Evolutionary conservation across 768 basidiomycete species (phyloP).

Genomic region (Lentinula lateritia): DNA sequence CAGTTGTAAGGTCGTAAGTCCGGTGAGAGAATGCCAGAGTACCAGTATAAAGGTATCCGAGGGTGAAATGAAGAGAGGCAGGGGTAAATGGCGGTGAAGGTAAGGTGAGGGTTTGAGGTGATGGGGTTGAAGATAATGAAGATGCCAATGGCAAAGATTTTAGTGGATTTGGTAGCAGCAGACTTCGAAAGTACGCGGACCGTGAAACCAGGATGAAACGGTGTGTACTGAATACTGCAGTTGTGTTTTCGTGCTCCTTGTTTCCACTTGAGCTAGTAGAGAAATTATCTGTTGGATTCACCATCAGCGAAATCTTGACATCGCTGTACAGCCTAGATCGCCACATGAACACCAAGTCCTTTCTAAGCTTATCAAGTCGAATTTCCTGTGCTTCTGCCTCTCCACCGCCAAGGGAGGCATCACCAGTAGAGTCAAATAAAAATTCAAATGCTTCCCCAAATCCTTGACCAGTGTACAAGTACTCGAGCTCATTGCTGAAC

Average conservation of each 20-base stretch:
- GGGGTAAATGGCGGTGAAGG: slow-evolving; percentile 95
- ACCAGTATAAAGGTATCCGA: slow-evolving; percentile 93
- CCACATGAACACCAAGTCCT: slow-evolving; percentile 79
- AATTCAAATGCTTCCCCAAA: slow-evolving; percentile 86
- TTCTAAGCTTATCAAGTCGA: slow-evolving; percentile 51
- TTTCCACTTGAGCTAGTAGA: neutral
- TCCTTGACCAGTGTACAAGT: slow-evolving; percentile 89
- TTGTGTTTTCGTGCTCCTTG: slow-evolving; percentile 60
- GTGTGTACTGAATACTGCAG: slow-evolving; percentile 86
- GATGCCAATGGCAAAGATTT: slow-evolving; percentile 38
- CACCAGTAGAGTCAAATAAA: slow-evolving; percentile 60
- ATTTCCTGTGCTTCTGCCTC: slow-evolving; percentile 36
- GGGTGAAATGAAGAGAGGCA: slow-evolving; percentile 87
- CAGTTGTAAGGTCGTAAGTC: slow-evolving; percentile 88
- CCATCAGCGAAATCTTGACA: slow-evolving; percentile 73
- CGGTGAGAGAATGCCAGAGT: slow-evolving; percentile 91
- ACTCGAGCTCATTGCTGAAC: slow-evolving; percentile 89
- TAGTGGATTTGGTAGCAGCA: slow-evolving; percentile 29
- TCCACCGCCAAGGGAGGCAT: slow-evolving; percentile 33
- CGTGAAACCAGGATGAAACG: slow-evolving; percentile 90
- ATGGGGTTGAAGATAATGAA: slow-evolving; percentile 17
- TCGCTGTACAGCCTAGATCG: slow-evolving; percentile 70
- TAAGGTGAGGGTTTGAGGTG: slow-evolving; percentile 56
- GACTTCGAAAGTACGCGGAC: slow-evolving; percentile 79
- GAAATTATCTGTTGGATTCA: slow-evolving; percentile 35